Conservation (phyloP, 2,329 filamentous ascomycete species). For the Apiospora pterosperma region DNA sequence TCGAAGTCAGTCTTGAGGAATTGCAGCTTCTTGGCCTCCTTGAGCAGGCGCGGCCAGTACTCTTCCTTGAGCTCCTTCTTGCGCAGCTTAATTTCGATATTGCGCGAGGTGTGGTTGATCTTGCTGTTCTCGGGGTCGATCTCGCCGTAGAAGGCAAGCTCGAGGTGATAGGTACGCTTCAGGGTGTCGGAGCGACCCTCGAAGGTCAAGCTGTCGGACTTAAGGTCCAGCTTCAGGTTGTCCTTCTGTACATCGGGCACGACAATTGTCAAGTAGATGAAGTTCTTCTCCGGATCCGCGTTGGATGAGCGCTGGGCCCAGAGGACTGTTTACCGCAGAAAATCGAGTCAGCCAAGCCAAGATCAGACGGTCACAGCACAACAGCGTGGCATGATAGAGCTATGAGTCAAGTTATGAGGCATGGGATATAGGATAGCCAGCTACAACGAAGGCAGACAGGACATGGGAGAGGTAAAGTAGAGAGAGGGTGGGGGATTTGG, state of each 20-base stretch:
- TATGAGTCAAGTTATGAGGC: not conserved
- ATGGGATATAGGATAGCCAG: not conserved
- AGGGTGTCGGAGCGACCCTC: slow-evolving; percentile 78
- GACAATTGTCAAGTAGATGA: slow-evolving; percentile 88
- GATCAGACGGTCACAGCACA: not conserved
- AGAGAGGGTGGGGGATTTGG: not conserved
- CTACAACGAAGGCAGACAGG: not conserved
- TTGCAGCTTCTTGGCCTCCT: slow-evolving; percentile 85
- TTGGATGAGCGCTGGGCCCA: slow-evolving; percentile 95
- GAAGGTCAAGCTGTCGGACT: slow-evolving; percentile 75
- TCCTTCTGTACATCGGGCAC: slow-evolving; percentile 78
- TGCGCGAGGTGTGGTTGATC: slow-evolving; percentile 83
- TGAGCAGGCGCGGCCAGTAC: slow-evolving; percentile 94
- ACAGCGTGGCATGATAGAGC: not conserved
- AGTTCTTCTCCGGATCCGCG: slow-evolving; percentile 81
- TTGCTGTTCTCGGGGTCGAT: slow-evolving; percentile 84
- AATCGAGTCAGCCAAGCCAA: slow-evolving; percentile 9
- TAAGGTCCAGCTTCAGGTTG: slow-evolving; percentile 78
- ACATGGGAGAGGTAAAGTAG: not conserved
- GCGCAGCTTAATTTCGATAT: slow-evolving; percentile 84
- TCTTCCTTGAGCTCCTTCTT: slow-evolving; percentile 96
- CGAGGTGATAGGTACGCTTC: slow-evolving; percentile 82
- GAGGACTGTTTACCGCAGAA: slow-evolving; percentile 60
- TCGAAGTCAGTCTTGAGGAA: slow-evolving; percentile 99
- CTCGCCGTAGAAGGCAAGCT: slow-evolving; percentile 84